Evolutionary conservation across 164 flowering plant species (phyloP), one percentile per base, ranked within the genome.

Genomic region (grape (Vitis vinifera)): DNA sequence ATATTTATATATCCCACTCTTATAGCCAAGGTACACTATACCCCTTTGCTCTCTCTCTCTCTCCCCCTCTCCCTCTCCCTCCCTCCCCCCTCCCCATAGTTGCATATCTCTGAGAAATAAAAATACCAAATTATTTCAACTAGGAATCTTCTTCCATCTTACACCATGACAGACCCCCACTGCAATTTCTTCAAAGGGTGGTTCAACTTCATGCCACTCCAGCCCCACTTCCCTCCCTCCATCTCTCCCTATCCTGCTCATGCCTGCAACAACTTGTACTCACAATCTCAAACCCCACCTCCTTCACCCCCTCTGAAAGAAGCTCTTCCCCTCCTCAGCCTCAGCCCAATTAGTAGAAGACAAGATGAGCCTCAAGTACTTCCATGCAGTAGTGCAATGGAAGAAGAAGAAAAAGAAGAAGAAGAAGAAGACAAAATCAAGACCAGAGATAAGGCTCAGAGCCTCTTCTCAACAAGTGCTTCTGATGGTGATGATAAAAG

Each of bases 271-370:
- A n/a, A 62, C 51, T 51, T 23, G 3, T 67, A 12, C 16, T 23
- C 52, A 55, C 68, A 62, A 12, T 30, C 63, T 10, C 30, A 51
- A 62, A 31, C 29, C 0, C 9, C 62, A 15, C 63, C 72, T 27
- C n/a, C 76, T 14, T 63, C 81, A 23, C 75, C 77, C 63, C 73
- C 80, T 11, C 53, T 13, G 53, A 79, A 19, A 65, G 79, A 79
- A 68, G 81, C 81, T 67, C 85, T 82, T 51, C 85, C 85, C 66
- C 79, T 82, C 44, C 44, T 37, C 44, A 37, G 44, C 44, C 44
- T 37, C 44, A 37, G 44, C 5, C 44, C 44, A 23, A 23, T 23
- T 37, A 37, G 5, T 6, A 1, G 66, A 77, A 44, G 72, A 82
- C 71, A 79, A 53, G 55, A 60, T 71, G 10, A 81, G 55, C 57